phyloP scores from a whole-genome alignment of 768 basidiomycete species.

The Dentipellis fragilis region DNA sequence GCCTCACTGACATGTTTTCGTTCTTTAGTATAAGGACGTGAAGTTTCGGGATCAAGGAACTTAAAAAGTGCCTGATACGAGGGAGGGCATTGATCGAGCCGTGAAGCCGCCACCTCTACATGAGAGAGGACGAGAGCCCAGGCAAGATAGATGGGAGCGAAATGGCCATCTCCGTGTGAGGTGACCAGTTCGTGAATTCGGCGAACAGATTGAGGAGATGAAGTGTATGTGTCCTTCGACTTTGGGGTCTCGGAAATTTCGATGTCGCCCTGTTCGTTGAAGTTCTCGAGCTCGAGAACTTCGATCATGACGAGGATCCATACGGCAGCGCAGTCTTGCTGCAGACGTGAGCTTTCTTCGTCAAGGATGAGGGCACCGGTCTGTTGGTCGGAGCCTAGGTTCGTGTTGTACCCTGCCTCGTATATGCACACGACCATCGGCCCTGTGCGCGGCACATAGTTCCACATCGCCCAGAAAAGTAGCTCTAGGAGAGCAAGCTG shows the following conservation, averaged over 20 bases:
- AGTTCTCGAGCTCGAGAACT: conserved; percentile 66
- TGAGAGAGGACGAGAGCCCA: conserved; percentile 81
- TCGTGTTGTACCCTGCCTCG: conserved; percentile 51
- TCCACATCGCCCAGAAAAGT: conserved; percentile 86
- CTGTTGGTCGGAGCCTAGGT: conserved; percentile 54
- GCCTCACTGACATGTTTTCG: conserved; percentile 42
- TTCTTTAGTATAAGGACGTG: conserved; percentile 41
- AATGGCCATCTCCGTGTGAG: conserved; percentile 50
- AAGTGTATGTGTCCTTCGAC: conserved; percentile 42
- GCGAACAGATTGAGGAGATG: conserved; percentile 53
- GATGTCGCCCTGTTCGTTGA: conserved; percentile 41
- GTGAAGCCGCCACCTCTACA: conserved; percentile 34
- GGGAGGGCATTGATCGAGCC: conserved; percentile 41
- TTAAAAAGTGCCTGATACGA: conserved; percentile 49
- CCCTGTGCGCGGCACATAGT: conserved; percentile 55
- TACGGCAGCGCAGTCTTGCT: conserved; percentile 57
- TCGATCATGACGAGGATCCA: conserved; percentile 79
- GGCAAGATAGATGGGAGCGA: conserved; percentile 61
- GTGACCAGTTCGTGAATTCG: conserved; percentile 60
- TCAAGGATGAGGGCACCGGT: conserved; percentile 61
- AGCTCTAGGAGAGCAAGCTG: conserved; percentile 79
- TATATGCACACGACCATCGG: conserved; percentile 53
- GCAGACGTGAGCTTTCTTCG: conserved; percentile 57
- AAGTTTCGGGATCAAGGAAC: conserved; percentile 31
- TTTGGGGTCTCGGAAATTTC: conserved; percentile 42